Conservation (phyloP, 805 yeast species). For the Maudiozyma saulgeensis region DNA sequence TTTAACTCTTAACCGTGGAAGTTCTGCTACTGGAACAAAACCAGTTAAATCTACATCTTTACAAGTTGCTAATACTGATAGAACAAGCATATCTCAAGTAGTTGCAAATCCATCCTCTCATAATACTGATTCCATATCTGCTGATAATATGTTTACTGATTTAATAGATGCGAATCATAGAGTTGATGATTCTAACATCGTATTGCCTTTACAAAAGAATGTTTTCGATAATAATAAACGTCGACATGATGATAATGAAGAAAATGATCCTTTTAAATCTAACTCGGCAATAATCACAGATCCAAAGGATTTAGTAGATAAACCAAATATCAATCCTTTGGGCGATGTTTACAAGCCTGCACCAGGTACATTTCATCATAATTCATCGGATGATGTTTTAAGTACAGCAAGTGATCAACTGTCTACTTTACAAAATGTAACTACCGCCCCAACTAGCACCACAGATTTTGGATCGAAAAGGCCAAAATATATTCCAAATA, state of each 20-base stretch:
- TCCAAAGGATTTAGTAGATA: not conserved
- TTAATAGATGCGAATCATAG: not conserved
- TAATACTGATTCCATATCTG: not conserved
- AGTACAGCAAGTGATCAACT: not conserved
- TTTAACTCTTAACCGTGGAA: constrained; percentile 2
- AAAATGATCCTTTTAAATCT: not conserved
- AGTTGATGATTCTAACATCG: not conserved
- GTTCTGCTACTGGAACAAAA: not conserved
- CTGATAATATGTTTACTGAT: not conserved
- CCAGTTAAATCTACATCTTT: not conserved
- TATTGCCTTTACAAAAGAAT: not conserved
- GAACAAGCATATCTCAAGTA: not conserved
- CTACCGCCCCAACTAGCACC: not conserved
- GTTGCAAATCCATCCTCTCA: not conserved
- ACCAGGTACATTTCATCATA: constrained; percentile 2
- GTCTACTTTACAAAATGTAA: not conserved
- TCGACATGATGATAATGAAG: not conserved
- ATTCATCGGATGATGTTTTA: not conserved
- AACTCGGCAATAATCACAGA: not conserved
- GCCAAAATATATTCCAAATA: not conserved
- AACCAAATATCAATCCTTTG: not conserved
- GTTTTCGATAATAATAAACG: not conserved
- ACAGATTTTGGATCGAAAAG: not conserved
- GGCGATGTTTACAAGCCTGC: constrained; percentile 1
- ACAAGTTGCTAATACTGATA: not conserved